A percentile compares a stretch with the other conserved stretches of the same genome.
Conservation (phyloP, 2,329 filamentous ascomycete species). For the Trichoderma endophyticum region DNA sequence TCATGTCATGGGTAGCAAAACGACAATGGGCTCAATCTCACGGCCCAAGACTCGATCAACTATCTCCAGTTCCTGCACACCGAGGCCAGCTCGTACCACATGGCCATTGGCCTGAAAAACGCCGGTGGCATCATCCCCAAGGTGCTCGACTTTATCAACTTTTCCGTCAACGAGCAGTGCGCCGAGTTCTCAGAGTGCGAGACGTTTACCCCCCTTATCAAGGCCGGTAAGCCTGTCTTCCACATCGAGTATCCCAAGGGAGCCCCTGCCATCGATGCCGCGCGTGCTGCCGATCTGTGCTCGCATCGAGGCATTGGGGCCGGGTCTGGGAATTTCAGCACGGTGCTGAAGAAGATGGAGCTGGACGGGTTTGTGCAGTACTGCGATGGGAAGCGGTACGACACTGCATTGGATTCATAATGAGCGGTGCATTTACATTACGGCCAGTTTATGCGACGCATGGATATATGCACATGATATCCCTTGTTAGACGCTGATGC, state of each 20-base stretch:
- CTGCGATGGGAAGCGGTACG: conserved; percentile 41
- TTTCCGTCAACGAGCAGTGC: conserved; percentile 70
- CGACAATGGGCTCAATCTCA: conserved; percentile 60
- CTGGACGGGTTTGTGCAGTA: conserved; percentile 61
- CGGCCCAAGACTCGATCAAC: conserved; percentile 51
- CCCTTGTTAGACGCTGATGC: not conserved
- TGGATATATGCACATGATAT: not conserved
- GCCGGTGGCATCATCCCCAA: conserved; percentile 55
- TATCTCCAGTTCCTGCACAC: conserved; percentile 60
- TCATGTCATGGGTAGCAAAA: conserved; percentile 44
- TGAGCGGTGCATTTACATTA: not conserved
- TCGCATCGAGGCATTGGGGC: conserved; percentile 34
- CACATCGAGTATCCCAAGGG: conserved; percentile 67
- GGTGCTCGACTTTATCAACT: conserved; percentile 53
- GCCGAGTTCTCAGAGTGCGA: conserved; percentile 58
- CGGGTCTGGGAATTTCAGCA: conserved; percentile 55
- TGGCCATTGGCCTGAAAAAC: conserved; percentile 69
- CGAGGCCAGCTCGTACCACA: conserved; percentile 50
- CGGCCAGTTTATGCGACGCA: not conserved
- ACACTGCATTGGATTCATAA: conserved; percentile 21
- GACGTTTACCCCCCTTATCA: conserved; percentile 55
- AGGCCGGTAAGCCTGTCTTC: conserved; percentile 64
- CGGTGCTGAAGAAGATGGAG: conserved; percentile 62
- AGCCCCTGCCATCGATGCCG: conserved; percentile 36
- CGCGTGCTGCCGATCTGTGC: conserved; percentile 43